Conservation (phyloP, 2,329 filamentous ascomycete genomes). For the Ceratocystis diversiconidia region DNA sequence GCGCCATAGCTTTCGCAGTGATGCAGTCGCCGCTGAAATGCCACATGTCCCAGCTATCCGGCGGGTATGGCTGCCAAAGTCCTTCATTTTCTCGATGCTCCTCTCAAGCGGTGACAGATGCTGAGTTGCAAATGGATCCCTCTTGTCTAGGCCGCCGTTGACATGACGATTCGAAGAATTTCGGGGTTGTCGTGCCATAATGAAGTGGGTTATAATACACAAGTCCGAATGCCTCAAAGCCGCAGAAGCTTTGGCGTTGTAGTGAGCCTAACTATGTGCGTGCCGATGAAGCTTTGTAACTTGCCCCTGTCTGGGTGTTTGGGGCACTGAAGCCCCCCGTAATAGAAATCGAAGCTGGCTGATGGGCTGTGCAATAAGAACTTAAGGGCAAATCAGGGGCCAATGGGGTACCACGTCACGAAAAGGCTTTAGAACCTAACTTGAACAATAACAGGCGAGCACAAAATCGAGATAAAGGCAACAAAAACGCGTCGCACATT, state of each 20-base stretch:
- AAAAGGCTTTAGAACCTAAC: background rate
- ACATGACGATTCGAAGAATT: conserved; percentile 9
- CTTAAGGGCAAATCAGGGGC: background rate
- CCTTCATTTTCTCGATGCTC: conserved; percentile 1
- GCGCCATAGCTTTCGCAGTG: conserved; percentile 15
- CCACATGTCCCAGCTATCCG: background rate
- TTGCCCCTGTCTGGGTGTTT: background rate
- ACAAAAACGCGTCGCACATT: background rate
- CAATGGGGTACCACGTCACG: background rate
- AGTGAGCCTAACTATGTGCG: background rate
- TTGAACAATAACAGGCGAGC: background rate
- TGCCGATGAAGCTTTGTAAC: background rate
- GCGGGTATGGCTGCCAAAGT: conserved; percentile 2
- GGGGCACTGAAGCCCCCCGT: background rate
- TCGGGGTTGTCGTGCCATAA: conserved; percentile 2
- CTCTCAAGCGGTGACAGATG: conserved; percentile 25
- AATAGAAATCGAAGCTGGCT: background rate
- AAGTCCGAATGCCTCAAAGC: too few relatives aligned
- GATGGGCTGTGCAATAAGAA: background rate
- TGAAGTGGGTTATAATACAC: background rate
- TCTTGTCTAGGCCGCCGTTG: conserved; percentile 18
- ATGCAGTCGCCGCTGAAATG: background rate
- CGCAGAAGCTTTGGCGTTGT: conserved; percentile 4
- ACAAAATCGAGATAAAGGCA: background rate
- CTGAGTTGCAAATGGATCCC: conserved; percentile 20